phyloP scores from a whole-genome alignment of 2,329 filamentous ascomycete species.

The Ophiostoma himal-ulmi region DNA sequence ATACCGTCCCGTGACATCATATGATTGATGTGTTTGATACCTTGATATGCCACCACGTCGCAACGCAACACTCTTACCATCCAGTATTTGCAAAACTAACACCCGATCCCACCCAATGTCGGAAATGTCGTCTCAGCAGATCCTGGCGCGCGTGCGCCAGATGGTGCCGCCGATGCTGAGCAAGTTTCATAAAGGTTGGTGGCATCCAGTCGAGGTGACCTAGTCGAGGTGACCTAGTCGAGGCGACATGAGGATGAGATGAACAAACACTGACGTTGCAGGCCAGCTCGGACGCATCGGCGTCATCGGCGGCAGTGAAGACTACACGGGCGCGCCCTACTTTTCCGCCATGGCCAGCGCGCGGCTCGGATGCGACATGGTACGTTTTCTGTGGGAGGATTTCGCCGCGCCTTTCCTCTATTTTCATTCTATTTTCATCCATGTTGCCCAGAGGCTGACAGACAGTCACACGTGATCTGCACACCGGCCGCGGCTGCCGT shows the following conservation, averaged over 20 bases:
- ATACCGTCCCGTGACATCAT: constrained; percentile 9
- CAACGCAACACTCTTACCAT: neutral
- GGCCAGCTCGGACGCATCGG: constrained; percentile 83
- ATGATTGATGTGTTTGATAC: neutral
- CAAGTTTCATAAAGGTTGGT: constrained; percentile 81
- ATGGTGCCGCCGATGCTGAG: constrained; percentile 94
- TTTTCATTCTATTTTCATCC: constrained; percentile 2
- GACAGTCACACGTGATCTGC: constrained; percentile 82
- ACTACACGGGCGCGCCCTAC: constrained; percentile 96
- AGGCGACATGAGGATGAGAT: too few relatives aligned
- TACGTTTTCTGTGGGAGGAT: neutral
- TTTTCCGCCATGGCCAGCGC: constrained; percentile 98
- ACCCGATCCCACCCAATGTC: constrained; percentile 19
- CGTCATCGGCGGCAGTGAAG: constrained; percentile 90
- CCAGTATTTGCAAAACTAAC: neutral
- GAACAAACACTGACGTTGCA: neutral
- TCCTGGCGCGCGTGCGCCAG: constrained; percentile 75
- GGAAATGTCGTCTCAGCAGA: constrained; percentile 63
- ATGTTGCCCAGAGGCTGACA: constrained; percentile 31
- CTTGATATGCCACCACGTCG: neutral
- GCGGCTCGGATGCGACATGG: constrained; percentile 79
- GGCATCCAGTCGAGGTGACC: neutral
- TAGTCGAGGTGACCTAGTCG: neutral
- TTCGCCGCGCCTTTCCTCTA: neutral
- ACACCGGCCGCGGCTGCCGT: constrained; percentile 79